Conservation (phyloP, 306 rosid genomes). For the Cicer chorassanicum region DNA sequence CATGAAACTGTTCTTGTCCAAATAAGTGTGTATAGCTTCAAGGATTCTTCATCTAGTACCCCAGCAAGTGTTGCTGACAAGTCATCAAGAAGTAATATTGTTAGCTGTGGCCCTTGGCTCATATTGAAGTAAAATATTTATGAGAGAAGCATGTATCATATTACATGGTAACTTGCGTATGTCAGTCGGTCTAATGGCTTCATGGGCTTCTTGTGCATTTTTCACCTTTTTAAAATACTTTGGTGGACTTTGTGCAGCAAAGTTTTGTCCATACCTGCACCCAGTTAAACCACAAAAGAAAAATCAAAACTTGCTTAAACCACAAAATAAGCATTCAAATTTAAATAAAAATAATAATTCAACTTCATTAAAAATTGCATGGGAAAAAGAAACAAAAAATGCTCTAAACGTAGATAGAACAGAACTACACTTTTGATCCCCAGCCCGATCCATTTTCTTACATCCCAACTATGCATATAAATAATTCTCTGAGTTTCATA, state of each 20-base stretch:
- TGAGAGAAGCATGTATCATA: conserved; percentile 34
- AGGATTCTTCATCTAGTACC: conserved; percentile 76
- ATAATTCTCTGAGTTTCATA: background rate
- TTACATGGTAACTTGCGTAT: conserved; percentile 84
- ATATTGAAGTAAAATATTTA: conserved; percentile 45
- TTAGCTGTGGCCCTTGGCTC: conserved; percentile 36
- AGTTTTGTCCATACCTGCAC: conserved; percentile 83
- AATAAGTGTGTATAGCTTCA: conserved; percentile 86
- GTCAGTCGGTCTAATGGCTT: conserved; percentile 97
- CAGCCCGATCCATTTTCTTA: conserved; percentile 3
- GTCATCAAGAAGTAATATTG: conserved; percentile 39
- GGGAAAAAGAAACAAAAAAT: conserved; percentile 16
- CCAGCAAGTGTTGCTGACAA: conserved; percentile 72
- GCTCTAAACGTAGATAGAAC: background rate
- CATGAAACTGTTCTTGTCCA: conserved; percentile 92
- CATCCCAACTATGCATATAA: conserved; percentile 8
- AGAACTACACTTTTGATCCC: conserved; percentile 23
- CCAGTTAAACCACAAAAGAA: conserved; percentile 33
- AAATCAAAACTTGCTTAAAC: conserved; percentile 21
- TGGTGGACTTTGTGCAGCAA: conserved; percentile 62
- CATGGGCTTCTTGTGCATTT: conserved; percentile 99
- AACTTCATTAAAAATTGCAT: conserved; percentile 4
- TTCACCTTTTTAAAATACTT: conserved; percentile 92
- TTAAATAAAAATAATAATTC: background rate
- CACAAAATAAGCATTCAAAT: conserved; percentile 35